Conservation (phyloP, 768 basidiomycete genomes). For the Gyrodon lividus region DNA sequence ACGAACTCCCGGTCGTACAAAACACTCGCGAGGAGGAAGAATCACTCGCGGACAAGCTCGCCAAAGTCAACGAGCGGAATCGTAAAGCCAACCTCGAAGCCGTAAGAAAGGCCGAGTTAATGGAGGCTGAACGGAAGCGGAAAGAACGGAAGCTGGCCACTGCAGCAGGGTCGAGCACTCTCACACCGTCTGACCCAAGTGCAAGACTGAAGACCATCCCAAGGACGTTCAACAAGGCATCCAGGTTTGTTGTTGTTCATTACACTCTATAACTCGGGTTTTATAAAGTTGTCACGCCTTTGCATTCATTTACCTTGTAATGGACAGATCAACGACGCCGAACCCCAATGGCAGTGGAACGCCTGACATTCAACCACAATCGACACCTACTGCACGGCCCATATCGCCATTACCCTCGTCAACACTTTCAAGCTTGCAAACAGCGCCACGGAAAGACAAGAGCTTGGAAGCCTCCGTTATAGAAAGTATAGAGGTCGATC, state of each 20-base stretch:
- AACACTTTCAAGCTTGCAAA: conserved; percentile 23
- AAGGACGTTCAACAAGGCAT: conserved; percentile 51
- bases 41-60: conserved; percentile 50
- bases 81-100: conserved; percentile 80
- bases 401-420: conserved; percentile 36
- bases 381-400: conserved; percentile 29
- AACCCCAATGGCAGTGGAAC: conserved; percentile 47
- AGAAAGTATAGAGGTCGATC: conserved; percentile 69
- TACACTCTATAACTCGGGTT: conserved; percentile 10
- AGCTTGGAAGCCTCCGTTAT: conserved; percentile 57
- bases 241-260: conserved; percentile 51
- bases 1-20: conserved; percentile 40
- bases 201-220: conserved; percentile 67
- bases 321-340: conserved; percentile 41
- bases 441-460: conserved; percentile 35
- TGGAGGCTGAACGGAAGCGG: conserved; percentile 67
- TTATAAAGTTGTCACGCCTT: conserved; percentile 20
- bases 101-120: conserved; percentile 72
- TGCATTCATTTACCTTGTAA: conserved; percentile 6
- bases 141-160: conserved; percentile 60
- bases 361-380: conserved; percentile 36
- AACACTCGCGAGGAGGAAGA: conserved; percentile 26
- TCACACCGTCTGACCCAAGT: conserved; percentile 56
- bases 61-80: conserved; percentile 88
- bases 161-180: conserved; percentile 34